Percentiles rank a stretch among this genome's conserved stretches.
These are phyloP conservation scores for Nemania abortiva DNA, from an alignment of 2,329 filamentous ascomycete species.

Conservation along the genomic window DNA sequence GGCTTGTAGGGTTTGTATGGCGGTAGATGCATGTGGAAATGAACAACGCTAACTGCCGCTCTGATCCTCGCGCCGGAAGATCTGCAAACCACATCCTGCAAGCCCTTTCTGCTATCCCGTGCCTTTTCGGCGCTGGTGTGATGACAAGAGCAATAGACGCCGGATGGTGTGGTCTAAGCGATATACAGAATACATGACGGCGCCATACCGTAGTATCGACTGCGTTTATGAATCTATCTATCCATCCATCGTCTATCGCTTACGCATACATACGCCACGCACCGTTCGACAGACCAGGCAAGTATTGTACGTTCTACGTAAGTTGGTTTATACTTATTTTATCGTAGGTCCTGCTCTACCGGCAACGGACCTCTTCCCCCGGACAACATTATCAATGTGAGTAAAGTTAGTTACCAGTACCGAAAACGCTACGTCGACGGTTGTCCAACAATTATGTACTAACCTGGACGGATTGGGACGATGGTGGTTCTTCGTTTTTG, in stretches of 20 bases:
- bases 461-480: not conserved
- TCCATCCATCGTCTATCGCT: too few relatives aligned
- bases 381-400: slow-evolving; percentile 1
- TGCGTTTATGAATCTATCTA: not conserved
- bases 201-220: not conserved
- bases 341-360: not conserved
- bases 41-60: slow-evolving; percentile 32
- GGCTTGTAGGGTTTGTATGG: slow-evolving; percentile 10
- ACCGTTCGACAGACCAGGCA: too few relatives aligned
- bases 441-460: not conserved
- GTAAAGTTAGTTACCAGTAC: slow-evolving; percentile 17
- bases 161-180: not conserved
- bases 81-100: slow-evolving; percentile 34
- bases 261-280: too few relatives aligned
- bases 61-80: slow-evolving; percentile 24
- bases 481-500: slow-evolving; percentile 10
- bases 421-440: slow-evolving; percentile 12
- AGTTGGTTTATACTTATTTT: too few relatives aligned
- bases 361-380: slow-evolving; percentile 11
- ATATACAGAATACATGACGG: not conserved
- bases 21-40: slow-evolving; percentile 30
- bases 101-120: slow-evolving; percentile 4
- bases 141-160: slow-evolving; percentile 13
- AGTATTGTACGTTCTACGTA: too few relatives aligned
- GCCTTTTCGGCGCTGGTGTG: not conserved